phyloP scores from a whole-genome alignment of 108 stramenopile genomes.

The Skeletonema menzelii region DNA sequence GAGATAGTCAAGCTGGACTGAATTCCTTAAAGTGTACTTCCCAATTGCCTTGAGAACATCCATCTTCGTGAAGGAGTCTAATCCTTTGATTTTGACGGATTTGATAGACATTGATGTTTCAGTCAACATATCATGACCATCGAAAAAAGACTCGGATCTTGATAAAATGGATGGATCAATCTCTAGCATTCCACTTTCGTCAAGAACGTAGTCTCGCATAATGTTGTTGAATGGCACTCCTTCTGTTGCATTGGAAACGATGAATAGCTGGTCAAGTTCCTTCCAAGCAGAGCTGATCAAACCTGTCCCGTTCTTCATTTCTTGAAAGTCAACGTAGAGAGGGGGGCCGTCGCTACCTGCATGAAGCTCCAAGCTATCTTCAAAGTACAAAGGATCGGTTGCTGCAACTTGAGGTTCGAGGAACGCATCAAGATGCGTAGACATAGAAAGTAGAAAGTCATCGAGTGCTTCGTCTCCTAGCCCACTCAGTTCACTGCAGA shows the following conservation, averaged over 20 bases:
- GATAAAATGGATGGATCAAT: conserved; percentile 23
- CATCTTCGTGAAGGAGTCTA: conserved; percentile 41
- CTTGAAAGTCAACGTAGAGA: conserved; percentile 25
- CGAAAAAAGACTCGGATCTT: conserved; percentile 3
- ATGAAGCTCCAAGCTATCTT: conserved; percentile 11
- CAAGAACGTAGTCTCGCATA: conserved; percentile 28
- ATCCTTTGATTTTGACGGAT: conserved; percentile 32
- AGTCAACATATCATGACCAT: conserved; percentile 5
- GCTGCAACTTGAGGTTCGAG: neutral
- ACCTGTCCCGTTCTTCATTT: conserved; percentile 6
- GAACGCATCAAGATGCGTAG: conserved; percentile 10
- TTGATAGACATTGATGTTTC: conserved; percentile 31
- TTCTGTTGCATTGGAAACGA: neutral
- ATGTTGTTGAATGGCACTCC: neutral
- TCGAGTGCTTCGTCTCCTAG: conserved; percentile 11
- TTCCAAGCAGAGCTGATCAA: conserved; percentile 3
- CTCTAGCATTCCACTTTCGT: conserved; percentile 43
- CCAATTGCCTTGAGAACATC: conserved; percentile 41
- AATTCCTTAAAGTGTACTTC: conserved; percentile 44
- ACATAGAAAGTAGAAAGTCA: neutral
- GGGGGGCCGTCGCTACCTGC: conserved; percentile 1
- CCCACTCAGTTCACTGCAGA: conserved; percentile 49
- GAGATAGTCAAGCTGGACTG: conserved; percentile 38
- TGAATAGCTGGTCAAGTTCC: neutral
- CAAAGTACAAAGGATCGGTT: conserved; percentile 1